Percentiles rank a stretch among this genome's conserved stretches.
Conservation (phyloP, 2,329 filamentous ascomycete genomes). For the Claviceps maximensis region DNA sequence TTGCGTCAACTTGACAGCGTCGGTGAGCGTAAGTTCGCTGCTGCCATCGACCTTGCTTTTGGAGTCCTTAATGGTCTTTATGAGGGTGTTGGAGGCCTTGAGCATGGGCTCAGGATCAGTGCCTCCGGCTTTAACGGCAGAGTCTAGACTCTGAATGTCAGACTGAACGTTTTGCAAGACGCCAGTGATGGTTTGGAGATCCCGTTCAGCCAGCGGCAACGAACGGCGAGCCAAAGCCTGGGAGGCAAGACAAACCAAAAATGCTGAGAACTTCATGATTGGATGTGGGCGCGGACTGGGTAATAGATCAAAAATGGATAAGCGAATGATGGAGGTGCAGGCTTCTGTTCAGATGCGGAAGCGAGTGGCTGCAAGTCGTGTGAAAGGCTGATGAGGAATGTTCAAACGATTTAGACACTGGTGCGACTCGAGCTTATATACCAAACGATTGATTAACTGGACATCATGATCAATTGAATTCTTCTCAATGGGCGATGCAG, state of each 20-base stretch:
- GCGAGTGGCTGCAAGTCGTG: too few species aligned
- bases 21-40: conserved; percentile 5
- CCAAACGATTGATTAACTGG: neutral
- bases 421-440: neutral
- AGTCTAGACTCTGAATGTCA: conserved; percentile 10
- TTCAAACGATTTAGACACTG: neutral
- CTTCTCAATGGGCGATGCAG: neutral
- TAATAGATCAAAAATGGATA: neutral
- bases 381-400: neutral
- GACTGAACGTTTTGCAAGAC: conserved; percentile 7
- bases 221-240: neutral
- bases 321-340: neutral
- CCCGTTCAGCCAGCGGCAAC: neutral
- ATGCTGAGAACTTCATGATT: neutral
- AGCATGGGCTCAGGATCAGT: conserved; percentile 9
- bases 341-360: neutral
- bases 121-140: conserved; percentile 11
- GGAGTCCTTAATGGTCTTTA: conserved; percentile 9
- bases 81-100: conserved; percentile 10
- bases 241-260: neutral
- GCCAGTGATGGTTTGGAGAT: conserved; percentile 5
- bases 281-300: neutral
- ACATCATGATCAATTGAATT: neutral
- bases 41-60: conserved; percentile 7
- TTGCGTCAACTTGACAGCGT: conserved; percentile 6